These are phyloP conservation scores for Ulota crispa DNA, from an alignment of 225 moss, liverwort and hornwort genomes.

Conservation along the genomic window DNA sequence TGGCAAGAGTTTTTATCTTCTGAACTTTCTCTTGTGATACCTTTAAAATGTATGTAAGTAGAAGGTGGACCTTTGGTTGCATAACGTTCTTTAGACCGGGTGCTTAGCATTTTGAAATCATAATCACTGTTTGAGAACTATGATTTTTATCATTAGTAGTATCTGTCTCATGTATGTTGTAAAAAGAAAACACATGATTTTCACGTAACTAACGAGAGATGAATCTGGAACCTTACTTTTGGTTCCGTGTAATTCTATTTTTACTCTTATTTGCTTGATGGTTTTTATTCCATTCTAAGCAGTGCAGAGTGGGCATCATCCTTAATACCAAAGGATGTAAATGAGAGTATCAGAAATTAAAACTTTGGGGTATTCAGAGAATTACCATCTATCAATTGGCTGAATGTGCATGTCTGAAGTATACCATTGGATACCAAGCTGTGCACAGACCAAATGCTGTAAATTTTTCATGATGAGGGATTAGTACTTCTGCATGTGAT, in stretches of 20 bases:
- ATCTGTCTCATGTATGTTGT: background rate
- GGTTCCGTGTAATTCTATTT: background rate
- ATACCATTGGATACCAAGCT: background rate
- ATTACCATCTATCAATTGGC: background rate
- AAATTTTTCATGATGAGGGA: background rate
- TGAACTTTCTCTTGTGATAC: background rate
- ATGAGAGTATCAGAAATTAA: background rate
- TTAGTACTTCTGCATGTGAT: background rate
- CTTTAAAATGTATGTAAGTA: too few species aligned
- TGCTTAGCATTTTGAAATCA: background rate
- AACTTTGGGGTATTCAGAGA: background rate
- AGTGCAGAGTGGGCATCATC: background rate
- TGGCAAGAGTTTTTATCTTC: slow-evolving; percentile 42
- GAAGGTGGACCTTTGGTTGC: background rate
- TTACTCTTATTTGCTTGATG: background rate
- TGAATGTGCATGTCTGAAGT: background rate
- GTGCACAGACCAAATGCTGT: background rate
- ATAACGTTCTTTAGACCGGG: background rate
- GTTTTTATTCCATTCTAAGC: background rate
- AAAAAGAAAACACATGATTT: background rate
- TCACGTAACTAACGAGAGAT: background rate
- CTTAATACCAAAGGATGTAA: background rate
- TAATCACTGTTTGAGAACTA: background rate
- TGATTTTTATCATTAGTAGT: too few species aligned
- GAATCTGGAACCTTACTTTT: background rate